A percentile compares a stretch with the other conserved stretches of the same genome.
Conservation (phyloP, 164 flowering plant species). For the Saururus chinensis region DNA sequence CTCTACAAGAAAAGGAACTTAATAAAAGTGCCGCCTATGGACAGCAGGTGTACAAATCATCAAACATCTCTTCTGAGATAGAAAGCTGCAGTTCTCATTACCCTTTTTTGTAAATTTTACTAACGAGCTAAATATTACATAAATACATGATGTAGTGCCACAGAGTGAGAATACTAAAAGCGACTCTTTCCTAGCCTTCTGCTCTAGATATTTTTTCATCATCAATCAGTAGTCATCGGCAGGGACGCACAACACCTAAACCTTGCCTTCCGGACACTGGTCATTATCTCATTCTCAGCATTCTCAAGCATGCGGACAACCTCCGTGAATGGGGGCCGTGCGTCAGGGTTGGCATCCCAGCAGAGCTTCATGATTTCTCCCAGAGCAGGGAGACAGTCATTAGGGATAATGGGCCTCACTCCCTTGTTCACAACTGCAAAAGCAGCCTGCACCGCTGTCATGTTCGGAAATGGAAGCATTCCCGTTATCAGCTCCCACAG, state of each 20-base stretch:
- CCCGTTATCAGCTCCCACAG: slow-evolving; percentile 93
- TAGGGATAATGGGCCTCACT: slow-evolving; percentile 59
- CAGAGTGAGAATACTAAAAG: background rate
- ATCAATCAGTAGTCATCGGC: slow-evolving; percentile 73
- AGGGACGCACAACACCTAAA: slow-evolving; percentile 72
- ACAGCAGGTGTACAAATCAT: background rate
- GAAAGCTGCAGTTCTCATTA: background rate
- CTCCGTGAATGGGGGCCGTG: slow-evolving; percentile 70
- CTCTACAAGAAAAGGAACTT: background rate
- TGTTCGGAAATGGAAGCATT: slow-evolving; percentile 74
- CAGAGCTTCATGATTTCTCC: slow-evolving; percentile 84
- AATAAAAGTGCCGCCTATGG: background rate
- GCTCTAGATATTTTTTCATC: background rate
- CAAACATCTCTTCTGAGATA: background rate
- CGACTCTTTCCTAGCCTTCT: background rate
- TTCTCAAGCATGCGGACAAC: slow-evolving; percentile 77
- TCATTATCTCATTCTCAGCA: slow-evolving; percentile 73
- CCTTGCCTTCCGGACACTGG: slow-evolving; percentile 77
- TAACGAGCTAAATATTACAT: background rate
- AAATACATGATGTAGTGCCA: slow-evolving; percentile 10
- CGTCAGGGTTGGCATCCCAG: slow-evolving; percentile 87
- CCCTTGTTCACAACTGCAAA: slow-evolving; percentile 90
- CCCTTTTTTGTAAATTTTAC: background rate
- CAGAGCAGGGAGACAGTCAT: slow-evolving; percentile 66
- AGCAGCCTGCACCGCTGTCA: slow-evolving; percentile 96